Conservation (phyloP, 2,329 filamentous ascomycete genomes). For the Colletotrichum eremochloae region DNA sequence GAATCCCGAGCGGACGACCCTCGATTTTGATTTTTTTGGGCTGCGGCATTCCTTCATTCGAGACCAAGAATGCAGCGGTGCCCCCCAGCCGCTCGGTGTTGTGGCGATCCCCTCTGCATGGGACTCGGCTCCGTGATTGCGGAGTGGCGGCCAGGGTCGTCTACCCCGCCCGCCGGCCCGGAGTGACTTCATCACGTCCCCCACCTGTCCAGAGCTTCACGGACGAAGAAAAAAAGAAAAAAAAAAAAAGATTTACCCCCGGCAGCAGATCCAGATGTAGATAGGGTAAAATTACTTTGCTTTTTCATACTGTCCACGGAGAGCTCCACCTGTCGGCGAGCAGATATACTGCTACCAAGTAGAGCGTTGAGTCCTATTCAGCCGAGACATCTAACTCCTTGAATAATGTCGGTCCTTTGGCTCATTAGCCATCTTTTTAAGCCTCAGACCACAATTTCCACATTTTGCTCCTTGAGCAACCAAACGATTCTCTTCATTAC, state of each 20-base stretch:
- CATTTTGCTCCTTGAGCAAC: background rate
- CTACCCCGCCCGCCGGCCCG: background rate
- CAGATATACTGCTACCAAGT: background rate
- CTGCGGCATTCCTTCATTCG: background rate
- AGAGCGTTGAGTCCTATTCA: background rate
- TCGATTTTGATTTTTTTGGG: background rate
- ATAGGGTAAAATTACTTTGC: too few species aligned
- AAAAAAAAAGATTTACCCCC: too few species aligned
- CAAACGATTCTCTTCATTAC: conserved; percentile 4
- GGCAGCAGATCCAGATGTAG: background rate
- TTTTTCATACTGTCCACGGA: background rate
- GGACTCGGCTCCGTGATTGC: background rate
- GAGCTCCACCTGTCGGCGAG: too few species aligned
- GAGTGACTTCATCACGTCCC: background rate
- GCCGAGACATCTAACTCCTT: background rate
- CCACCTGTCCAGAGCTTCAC: background rate
- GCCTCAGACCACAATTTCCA: background rate
- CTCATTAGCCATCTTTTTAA: too few species aligned
- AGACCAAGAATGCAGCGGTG: background rate
- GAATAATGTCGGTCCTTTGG: too few species aligned
- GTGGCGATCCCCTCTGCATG: background rate
- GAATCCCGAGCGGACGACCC: background rate
- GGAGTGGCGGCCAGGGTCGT: background rate
- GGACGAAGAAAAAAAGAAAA: background rate
- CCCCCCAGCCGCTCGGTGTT: background rate